Conservation (phyloP, 148 eudicot genomes). For the Fagopyrum homotropicum region DNA sequence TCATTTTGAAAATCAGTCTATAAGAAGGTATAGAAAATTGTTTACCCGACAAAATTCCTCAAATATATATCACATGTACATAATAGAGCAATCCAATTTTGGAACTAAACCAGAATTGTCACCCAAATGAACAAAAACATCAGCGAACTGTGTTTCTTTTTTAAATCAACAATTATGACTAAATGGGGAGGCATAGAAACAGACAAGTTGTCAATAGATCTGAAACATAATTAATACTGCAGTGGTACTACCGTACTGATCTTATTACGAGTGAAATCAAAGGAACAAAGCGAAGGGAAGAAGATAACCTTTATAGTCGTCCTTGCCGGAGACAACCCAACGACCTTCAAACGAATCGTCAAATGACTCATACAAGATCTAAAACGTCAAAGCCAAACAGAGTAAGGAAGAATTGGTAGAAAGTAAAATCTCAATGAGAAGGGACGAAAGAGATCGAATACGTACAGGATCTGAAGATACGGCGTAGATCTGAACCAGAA, state of each 20-base stretch:
- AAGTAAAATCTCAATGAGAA: not conserved
- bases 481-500: conserved; percentile 5
- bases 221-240: not conserved
- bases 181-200: not conserved
- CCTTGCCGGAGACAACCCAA: conserved; percentile 81
- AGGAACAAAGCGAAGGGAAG: not conserved
- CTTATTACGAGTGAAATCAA: not conserved
- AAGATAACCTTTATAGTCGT: conserved; percentile 56
- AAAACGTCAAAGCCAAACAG: not conserved
- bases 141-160: too few relatives aligned
- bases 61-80: too few relatives aligned
- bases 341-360: conserved; percentile 73
- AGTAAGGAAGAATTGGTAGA: not conserved
- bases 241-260: not conserved
- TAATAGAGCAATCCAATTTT: too few relatives aligned
- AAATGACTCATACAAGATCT: conserved; percentile 76
- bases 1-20: too few relatives aligned
- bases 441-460: not conserved
- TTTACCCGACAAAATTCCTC: too few relatives aligned
- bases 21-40: too few relatives aligned
- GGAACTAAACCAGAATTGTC: too few relatives aligned
- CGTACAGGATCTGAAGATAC: conserved; percentile 21
- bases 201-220: not conserved
- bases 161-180: too few relatives aligned
- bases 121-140: too few relatives aligned